phyloP scores from a whole-genome alignment of 1,139 yeast genomes.

The Debaryomyces udenii region DNA sequence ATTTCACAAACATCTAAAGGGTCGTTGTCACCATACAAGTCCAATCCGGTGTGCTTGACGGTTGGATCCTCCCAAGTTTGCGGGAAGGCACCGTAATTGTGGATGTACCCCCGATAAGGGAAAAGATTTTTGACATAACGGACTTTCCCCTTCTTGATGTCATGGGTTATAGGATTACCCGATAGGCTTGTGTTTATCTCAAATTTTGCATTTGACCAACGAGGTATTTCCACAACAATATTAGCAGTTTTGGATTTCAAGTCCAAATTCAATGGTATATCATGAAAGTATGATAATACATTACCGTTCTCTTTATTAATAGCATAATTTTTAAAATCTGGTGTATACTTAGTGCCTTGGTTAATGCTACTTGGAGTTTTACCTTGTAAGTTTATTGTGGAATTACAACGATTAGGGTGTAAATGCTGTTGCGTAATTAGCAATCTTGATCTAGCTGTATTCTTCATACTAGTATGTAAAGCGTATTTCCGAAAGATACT shows the following conservation, averaged over 20 bases:
- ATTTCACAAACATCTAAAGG: slow-evolving; percentile 91
- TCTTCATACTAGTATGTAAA: slow-evolving; percentile 2
- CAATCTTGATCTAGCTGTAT: slow-evolving; percentile 24
- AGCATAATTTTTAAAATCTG: slow-evolving; percentile 39
- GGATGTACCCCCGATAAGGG: slow-evolving; percentile 90
- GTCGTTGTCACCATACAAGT: slow-evolving; percentile 83
- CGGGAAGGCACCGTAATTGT: slow-evolving; percentile 97
- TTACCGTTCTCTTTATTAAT: slow-evolving; percentile 66
- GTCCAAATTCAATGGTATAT: slow-evolving; percentile 71
- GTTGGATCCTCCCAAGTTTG: slow-evolving; percentile 98
- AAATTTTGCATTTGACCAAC: slow-evolving; percentile 90
- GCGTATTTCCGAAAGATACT: not conserved
- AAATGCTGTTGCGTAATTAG: slow-evolving; percentile 26
- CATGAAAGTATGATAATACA: slow-evolving; percentile 77
- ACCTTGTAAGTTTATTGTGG: slow-evolving; percentile 11
- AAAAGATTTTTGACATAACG: slow-evolving; percentile 85
- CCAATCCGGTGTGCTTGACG: slow-evolving; percentile 62
- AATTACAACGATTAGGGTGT: slow-evolving; percentile 15
- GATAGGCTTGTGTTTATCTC: slow-evolving; percentile 70
- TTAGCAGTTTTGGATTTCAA: slow-evolving; percentile 67
- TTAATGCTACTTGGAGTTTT: slow-evolving; percentile 17
- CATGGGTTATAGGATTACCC: slow-evolving; percentile 86
- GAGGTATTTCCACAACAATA: slow-evolving; percentile 88
- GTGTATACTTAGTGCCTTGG: slow-evolving; percentile 40
- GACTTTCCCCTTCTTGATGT: slow-evolving; percentile 79